Evolutionary conservation across 2,329 filamentous ascomycete genomes (phyloP), one percentile per base, ranked within the genome.

Genomic region (Sphaceloma murrayae): DNA sequence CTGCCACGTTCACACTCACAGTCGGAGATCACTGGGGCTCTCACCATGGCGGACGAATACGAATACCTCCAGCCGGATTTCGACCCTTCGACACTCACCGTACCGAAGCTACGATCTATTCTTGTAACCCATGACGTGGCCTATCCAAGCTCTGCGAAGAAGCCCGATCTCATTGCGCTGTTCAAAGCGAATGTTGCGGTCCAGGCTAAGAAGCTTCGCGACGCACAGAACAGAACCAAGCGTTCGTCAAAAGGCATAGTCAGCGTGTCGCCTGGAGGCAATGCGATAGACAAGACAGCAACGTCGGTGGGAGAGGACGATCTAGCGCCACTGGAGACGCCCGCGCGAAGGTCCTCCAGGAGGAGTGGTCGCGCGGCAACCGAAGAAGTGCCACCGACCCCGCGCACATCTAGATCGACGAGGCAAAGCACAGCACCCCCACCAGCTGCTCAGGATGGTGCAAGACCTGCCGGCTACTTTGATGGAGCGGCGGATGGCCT

Each of bases 91-190:
- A 77, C 75, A 51, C 75, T 96, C 51, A 96, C 87, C 1, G 79
- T 96, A 39, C 87, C 91, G 19, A 82, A 83, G 34, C 71, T 98
- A 54, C 85, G 91, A 56, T 89, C 84, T 38, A 93, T 96, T 52
- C 77, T 98, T 47, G 84, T 96, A 56, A 82, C 79, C 52, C 85
- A 98, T 67, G 83, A 87, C 59, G 70, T 96, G 56, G 67, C 78
- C 27, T 96, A 94, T 60, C 82, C 88, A 4, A 80, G 85, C 0
- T 88, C 80, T 3, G 87, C 91, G 9, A 98, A 96, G 68, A 98
- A 98, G 68, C 69, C 78, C 0, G 82, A 94, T 58, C 77, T 98
- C 16, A 73, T 98, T 48, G 78, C 83, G 5, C 77, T 96, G 34
- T 87, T 98, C 64, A 79, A 82, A 58, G 72, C 82, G 22, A 70